Evolutionary conservation across 1,284 basidiomycete genomes (phyloP).

Genomic region (Anthracocystis walkeri): DNA sequence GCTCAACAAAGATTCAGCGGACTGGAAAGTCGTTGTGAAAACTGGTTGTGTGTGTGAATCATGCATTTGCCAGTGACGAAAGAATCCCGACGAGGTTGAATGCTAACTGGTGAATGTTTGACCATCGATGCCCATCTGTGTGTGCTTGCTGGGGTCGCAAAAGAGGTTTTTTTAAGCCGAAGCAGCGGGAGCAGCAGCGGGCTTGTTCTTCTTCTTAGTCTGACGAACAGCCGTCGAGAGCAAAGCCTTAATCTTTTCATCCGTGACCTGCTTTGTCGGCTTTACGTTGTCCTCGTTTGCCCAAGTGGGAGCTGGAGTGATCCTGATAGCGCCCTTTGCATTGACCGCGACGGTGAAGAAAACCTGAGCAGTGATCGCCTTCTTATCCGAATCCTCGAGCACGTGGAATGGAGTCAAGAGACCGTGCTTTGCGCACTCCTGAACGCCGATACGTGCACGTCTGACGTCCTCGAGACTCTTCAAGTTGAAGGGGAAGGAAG

Average conservation of each 20-base stretch:
- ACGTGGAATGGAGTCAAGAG: slow-evolving; percentile 91
- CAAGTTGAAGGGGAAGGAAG: slow-evolving; percentile 96
- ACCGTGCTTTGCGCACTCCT: slow-evolving; percentile 93
- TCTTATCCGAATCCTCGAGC: slow-evolving; percentile 56
- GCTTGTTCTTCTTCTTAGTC: slow-evolving; percentile 85
- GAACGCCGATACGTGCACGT: slow-evolving; percentile 90
- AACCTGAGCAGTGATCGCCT: slow-evolving; percentile 78
- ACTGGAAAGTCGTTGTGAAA: background rate
- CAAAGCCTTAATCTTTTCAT: slow-evolving; percentile 74
- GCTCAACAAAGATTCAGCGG: too few relatives aligned
- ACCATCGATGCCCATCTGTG: too few relatives aligned
- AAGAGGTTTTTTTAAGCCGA: slow-evolving; percentile 23
- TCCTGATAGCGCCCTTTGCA: slow-evolving; percentile 78
- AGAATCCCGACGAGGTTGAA: background rate
- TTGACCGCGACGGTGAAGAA: slow-evolving; percentile 94
- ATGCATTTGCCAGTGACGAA: background rate
- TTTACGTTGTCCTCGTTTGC: slow-evolving; percentile 91
- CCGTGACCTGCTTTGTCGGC: slow-evolving; percentile 74
- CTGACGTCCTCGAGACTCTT: slow-evolving; percentile 94
- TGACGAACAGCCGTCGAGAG: slow-evolving; percentile 84
- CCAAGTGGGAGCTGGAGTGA: slow-evolving; percentile 89
- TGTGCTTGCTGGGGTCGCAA: too few relatives aligned
- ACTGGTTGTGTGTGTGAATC: too few relatives aligned
- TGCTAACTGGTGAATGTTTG: background rate
- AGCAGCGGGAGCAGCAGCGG: slow-evolving; percentile 28